Base-by-base conservation (phyloP, 2,329 filamentous ascomycete genomes). In the Aspergillus pseudoterreus region DNA sequence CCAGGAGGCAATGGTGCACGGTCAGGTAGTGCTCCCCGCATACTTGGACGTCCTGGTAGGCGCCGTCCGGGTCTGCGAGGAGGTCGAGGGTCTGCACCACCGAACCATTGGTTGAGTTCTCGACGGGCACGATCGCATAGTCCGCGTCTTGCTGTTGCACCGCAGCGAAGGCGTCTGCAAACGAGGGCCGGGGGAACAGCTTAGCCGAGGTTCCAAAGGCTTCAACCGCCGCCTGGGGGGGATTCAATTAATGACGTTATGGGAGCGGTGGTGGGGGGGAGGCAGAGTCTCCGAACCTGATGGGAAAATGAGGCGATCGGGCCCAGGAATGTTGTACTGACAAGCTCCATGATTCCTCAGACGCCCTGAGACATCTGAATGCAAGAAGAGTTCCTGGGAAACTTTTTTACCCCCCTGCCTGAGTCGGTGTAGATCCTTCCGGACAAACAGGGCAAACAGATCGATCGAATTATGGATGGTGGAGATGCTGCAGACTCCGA, bases 61-160 rank as follows among this genome's bases (percentile, higher is more conserved):
- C 71, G 39, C 71, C 72, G 36, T 82, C 75, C 22, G 87, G 79
- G 72, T 96, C 90, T 58, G 90, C 90, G 54, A 99, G 83, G 58
- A 92, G 83, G 71, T 96, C 92, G 21, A 97, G 81, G 0, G 92
- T 96, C 70, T 90, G 88, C 50, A 94, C 84, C 45, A 99, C 94
- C 49, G 87, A 86, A 64, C 94, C 94, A 71, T 97, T 96, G 67
- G 90, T 92, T 38, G 89, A 95, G 76, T 99, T 99, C 69, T 97
- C 92, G 71, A 96, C 92, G 6, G 94, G 94, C 1, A 96, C 88
- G 30, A 97, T 88, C 59, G 92, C 94, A 51, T 85, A 85, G 47
- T 80, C 72, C 0, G 82, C 83, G 42, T 75, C 67, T 52, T 82
- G 80, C 35, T 78, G 77, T 64, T 95, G 90, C 5, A 96, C 87